These are phyloP conservation scores for Populus hybrid DNA, from an alignment of 441 rosid genomes.

Conservation along the genomic window DNA sequence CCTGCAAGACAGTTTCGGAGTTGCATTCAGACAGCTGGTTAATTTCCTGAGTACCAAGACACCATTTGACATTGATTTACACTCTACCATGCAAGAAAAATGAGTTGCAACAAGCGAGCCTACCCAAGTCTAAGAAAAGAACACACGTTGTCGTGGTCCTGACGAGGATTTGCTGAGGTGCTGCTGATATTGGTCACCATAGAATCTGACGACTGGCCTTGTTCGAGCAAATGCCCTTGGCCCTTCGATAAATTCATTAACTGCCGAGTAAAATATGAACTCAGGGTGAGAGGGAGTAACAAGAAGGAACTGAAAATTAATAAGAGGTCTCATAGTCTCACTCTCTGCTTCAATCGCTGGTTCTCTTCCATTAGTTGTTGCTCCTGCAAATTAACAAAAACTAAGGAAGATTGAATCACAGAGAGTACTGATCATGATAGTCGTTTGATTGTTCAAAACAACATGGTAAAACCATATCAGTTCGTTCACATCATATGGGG, in stretches of 20 bases:
- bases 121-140: constrained; percentile 43
- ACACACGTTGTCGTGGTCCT: constrained; percentile 11
- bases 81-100: neutral
- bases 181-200: constrained; percentile 8
- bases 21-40: neutral
- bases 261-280: constrained; percentile 18
- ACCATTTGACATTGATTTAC: neutral
- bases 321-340: constrained; percentile 7
- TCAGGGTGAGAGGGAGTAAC: neutral
- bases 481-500: neutral
- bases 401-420: neutral
- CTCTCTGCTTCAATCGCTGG: constrained; percentile 26
- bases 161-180: constrained; percentile 16
- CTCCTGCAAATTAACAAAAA: constrained; percentile 23
- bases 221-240: constrained; percentile 2
- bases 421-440: too few relatives aligned
- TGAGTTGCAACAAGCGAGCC: neutral
- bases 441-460: neutral
- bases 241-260: neutral
- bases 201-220: constrained; percentile 22
- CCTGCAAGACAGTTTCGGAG: constrained; percentile 23
- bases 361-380: constrained; percentile 27
- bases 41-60: neutral
- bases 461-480: neutral
- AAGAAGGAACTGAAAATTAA: neutral